Conservation (phyloP, 2,329 filamentous ascomycete genomes). For the Tolypocladium sp. region DNA sequence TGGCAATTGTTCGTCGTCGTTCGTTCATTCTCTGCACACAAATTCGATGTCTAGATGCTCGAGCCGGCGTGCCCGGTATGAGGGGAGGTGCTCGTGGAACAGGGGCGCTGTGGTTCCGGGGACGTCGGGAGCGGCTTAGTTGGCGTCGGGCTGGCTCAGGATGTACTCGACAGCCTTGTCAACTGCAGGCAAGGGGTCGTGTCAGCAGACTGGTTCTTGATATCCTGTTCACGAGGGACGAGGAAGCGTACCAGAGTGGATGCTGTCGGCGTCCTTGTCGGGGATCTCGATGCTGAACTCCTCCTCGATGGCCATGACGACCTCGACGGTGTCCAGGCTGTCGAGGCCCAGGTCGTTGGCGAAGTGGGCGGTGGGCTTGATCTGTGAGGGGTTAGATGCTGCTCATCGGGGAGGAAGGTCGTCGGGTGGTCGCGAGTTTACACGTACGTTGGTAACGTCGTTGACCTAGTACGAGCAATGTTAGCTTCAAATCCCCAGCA, state of each 20-base stretch:
- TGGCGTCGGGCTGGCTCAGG: slow-evolving; percentile 82
- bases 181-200: slow-evolving; percentile 41
- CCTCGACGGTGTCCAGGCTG: slow-evolving; percentile 96
- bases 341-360: slow-evolving; percentile 95
- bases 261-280: slow-evolving; percentile 90
- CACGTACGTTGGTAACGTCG: slow-evolving; percentile 52
- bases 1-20: background rate
- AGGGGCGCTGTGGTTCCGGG: background rate
- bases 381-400: slow-evolving; percentile 41
- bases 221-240: background rate
- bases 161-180: slow-evolving; percentile 95
- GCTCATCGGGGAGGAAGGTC: background rate
- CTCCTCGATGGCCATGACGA: slow-evolving; percentile 99
- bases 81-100: background rate
- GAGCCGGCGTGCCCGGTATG: background rate
- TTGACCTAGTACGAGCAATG: slow-evolving; percentile 46
- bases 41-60: background rate
- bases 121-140: slow-evolving; percentile 30
- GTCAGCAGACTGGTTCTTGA: slow-evolving; percentile 2
- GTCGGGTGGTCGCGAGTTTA: background rate
- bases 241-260: slow-evolving; percentile 73
- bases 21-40: background rate
- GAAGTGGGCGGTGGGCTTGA: slow-evolving; percentile 80
- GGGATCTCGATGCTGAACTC: slow-evolving; percentile 89
- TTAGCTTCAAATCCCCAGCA: slow-evolving; percentile 11